These are phyloP conservation scores for Ormosia semicastrata DNA, from an alignment of 306 rosid species.

Conservation along the genomic window DNA sequence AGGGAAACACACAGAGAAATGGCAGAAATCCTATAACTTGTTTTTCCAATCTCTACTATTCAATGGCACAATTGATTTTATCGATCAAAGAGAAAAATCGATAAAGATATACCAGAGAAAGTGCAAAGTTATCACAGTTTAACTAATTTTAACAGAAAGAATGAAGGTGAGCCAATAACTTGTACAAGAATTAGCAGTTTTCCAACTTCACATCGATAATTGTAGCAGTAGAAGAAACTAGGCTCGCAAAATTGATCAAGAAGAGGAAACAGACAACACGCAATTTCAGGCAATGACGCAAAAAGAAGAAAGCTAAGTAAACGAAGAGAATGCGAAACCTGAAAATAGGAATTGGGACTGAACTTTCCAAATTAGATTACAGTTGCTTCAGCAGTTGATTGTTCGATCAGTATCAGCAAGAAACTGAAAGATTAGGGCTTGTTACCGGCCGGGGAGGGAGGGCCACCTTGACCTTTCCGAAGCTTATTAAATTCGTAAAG, in stretches of 20 bases:
- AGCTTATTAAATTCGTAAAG: slow-evolving; percentile 35
- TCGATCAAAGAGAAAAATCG: slow-evolving; percentile 16
- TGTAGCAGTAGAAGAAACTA: background rate
- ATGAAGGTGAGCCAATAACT: background rate
- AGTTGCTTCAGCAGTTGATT: background rate
- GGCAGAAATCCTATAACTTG: background rate
- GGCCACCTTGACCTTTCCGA: slow-evolving; percentile 35
- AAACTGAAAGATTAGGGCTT: slow-evolving; percentile 42
- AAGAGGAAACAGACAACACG: background rate
- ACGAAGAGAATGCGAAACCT: slow-evolving; percentile 32
- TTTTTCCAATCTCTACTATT: background rate
- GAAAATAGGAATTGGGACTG: slow-evolving; percentile 14
- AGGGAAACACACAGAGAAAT: background rate
- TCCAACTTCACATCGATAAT: slow-evolving; percentile 26
- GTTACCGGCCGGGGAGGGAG: background rate
- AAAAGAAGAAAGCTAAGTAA: slow-evolving; percentile 1
- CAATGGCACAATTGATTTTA: background rate
- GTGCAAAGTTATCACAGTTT: background rate
- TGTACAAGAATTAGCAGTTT: background rate
- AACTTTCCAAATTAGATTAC: background rate
- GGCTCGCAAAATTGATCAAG: slow-evolving; percentile 22
- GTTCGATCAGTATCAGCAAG: slow-evolving; percentile 6
- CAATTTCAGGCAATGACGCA: background rate
- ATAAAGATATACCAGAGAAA: background rate
- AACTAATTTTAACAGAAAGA: background rate